Evolutionary conservation across 2,329 filamentous ascomycete genomes (phyloP), one percentile per base, ranked within the genome.

Genomic region (Trichoderma pleuroti): DNA sequence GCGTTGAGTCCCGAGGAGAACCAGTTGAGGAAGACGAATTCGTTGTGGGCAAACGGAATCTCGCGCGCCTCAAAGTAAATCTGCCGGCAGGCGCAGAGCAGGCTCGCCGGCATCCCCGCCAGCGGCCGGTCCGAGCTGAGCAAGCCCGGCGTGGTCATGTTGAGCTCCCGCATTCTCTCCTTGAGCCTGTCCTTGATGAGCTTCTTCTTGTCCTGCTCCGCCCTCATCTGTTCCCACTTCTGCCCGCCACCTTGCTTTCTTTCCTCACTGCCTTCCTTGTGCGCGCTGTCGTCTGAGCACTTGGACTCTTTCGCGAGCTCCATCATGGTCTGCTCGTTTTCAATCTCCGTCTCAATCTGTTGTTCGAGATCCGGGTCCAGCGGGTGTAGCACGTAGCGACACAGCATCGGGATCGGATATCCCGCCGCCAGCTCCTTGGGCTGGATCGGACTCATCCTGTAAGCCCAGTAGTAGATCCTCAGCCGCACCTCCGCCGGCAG

Each of bases 11-110:
- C 84, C 16, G 82, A 83, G 14, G 81, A 78, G 75, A 84, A 84
- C 81, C 82, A 83, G 56, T 82, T 82, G 46, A 81, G 77, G 71
- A 85, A 86, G 28, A 80, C 80, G 70, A 86, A 86, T 65, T 85
- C 83, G 75, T 84, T 85, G 26, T 75, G 71, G 9, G 75, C 73
- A 72, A 84, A 85, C 3, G 84, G 82, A 3, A 85, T 30, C 0
- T 70, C 21, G 4, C 82, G 79, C 4, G 80, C 77, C 72, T 86
- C 85, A 65, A 74, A 36, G 76, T 85, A 85, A 24, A 86, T 73
- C 68, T 84, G 81, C 30, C 76, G 77, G 73, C 78, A 82, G 26
- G 78, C 72, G 6, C 69, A 72, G 3, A 86, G 80, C 6, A 86
- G 75, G 4, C 76, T 76, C 1, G 81, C 80, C 0, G 85, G 84